phyloP scores from a whole-genome alignment of 2,329 filamentous ascomycete genomes.

The Tolypocladium guangdongense region DNA sequence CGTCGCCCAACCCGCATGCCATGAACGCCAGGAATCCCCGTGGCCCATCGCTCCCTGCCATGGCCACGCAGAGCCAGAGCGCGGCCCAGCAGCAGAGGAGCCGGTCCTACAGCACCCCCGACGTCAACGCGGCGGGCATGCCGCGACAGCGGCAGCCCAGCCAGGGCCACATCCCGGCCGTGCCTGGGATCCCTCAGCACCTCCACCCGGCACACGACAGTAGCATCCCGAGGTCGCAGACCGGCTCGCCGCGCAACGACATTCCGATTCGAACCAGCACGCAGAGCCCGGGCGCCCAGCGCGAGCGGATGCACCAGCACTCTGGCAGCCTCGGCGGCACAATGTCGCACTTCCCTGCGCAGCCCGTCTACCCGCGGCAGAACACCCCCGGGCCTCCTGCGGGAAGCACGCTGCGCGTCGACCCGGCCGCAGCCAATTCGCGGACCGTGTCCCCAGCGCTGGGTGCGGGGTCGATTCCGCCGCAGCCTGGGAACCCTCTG shows the following conservation, averaged over 20 bases:
- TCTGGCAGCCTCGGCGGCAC: slow-evolving; percentile 37
- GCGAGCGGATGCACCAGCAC: slow-evolving; percentile 43
- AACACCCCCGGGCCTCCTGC: slow-evolving; percentile 26
- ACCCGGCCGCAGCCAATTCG: slow-evolving; percentile 25
- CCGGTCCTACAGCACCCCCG: slow-evolving; percentile 88
- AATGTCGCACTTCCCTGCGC: slow-evolving; percentile 45
- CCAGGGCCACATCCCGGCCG: slow-evolving; percentile 50
- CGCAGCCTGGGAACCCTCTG: slow-evolving; percentile 16
- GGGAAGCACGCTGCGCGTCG: slow-evolving; percentile 26
- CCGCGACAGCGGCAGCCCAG: slow-evolving; percentile 45
- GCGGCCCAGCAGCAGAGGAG: slow-evolving; percentile 59
- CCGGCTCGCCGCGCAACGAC: slow-evolving; percentile 63
- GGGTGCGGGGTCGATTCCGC: slow-evolving; percentile 20
- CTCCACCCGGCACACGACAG: slow-evolving; percentile 50
- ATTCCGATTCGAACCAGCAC: slow-evolving; percentile 58
- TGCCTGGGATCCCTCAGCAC: slow-evolving; percentile 67
- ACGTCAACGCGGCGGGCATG: slow-evolving; percentile 65
- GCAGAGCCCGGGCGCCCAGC: slow-evolving; percentile 58
- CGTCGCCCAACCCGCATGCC: slow-evolving; percentile 53
- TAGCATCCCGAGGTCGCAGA: slow-evolving; percentile 67
- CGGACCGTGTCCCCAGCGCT: slow-evolving; percentile 37
- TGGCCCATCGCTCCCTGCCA: slow-evolving; percentile 69
- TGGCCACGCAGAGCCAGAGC: slow-evolving; percentile 46
- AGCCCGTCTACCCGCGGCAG: slow-evolving; percentile 41
- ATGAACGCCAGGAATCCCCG: slow-evolving; percentile 55